Base-by-base conservation (phyloP, 768 basidiomycete genomes). In the Russula ochroleuca region DNA sequence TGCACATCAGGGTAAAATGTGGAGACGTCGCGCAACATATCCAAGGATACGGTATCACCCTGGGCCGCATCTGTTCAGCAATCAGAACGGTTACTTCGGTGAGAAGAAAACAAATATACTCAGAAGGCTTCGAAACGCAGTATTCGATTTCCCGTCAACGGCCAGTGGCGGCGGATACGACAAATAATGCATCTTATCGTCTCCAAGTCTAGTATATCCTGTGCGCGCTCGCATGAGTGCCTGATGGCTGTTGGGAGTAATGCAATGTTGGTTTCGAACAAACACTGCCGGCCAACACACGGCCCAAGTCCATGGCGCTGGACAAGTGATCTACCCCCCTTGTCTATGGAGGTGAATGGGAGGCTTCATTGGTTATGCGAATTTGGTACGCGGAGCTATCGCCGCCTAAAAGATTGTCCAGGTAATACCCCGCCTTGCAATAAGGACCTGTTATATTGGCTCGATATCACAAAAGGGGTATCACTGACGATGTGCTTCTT, bases 401-500 rank as follows among this genome's bases (percentile, higher is more conserved):
- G 43, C 69, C 65, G 40, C 15, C 63, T 1, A 68, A 53, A 50
- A 71, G 37, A 9, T 65, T 67, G 38, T 70, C 69, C 8, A 76
- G 68, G 52, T 74, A 78, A 55, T 74, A 70, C 41, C 79, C 72
- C 1, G 85, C 85, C 58, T 75, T 75, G 21, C 70, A 71, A 83
- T 85, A 43, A n/a, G 15, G 28, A 43, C 3, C 25, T 21, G 41
- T 35, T 25, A 53, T 37, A 6, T 53, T 4, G 17, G 23, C 23
- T 55, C 25, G 15, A 49, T 50, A 63, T 17, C 35, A 67, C 51
- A 28, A 51, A 31, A 28, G 14, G 57, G 52, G 28, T 56, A 43
- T 33, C 43, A 76, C 85, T 65, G 62, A 86, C 86, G 60, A 86
- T 85, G 68, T 87, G 82, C 49, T 70, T 71, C 55, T 75, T 77